These are phyloP conservation scores for Erythrobasidium yunnanense DNA, from an alignment of 768 basidiomycete species.

Conservation along the genomic window DNA sequence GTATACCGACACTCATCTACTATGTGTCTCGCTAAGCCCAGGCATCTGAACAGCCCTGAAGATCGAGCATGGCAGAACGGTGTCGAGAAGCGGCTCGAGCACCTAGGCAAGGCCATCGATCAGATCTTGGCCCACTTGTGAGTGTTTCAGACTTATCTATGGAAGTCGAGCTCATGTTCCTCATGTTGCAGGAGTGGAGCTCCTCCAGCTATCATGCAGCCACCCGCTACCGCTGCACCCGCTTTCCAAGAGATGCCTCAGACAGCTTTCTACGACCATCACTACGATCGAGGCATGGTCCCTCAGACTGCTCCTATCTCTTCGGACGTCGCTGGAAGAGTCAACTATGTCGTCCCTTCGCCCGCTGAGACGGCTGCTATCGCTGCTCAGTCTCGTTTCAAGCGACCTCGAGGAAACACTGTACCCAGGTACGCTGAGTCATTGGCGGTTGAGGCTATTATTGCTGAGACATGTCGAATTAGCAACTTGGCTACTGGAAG, in stretches of 20 bases:
- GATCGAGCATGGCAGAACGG: slow-evolving; percentile 24
- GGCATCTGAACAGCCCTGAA: slow-evolving; percentile 2
- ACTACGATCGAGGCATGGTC: slow-evolving; percentile 7
- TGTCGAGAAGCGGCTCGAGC: slow-evolving; percentile 23
- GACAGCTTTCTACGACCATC: slow-evolving; percentile 9
- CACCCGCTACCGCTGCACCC: slow-evolving; percentile 10
- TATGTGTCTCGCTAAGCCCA: background rate
- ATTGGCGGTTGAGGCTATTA: background rate
- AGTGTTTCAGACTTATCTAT: too few relatives aligned
- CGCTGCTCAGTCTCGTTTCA: slow-evolving; percentile 19
- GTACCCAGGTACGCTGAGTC: background rate
- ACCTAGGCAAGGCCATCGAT: slow-evolving; percentile 11
- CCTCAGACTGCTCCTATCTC: slow-evolving; percentile 19
- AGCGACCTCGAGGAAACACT: slow-evolving; percentile 12
- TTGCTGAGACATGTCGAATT: background rate
- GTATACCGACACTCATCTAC: background rate
- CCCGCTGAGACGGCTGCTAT: slow-evolving; percentile 25
- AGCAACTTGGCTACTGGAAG: background rate
- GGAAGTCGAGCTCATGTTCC: too few relatives aligned
- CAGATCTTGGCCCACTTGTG: slow-evolving; percentile 15
- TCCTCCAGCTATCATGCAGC: background rate
- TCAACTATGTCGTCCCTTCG: slow-evolving; percentile 21
- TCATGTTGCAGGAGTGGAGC: too few relatives aligned
- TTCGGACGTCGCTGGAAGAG: slow-evolving; percentile 6
- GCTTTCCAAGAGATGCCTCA: slow-evolving; percentile 9